phyloP scores from a whole-genome alignment of 2,329 filamentous ascomycete species.

The Claviceps monticola region DNA sequence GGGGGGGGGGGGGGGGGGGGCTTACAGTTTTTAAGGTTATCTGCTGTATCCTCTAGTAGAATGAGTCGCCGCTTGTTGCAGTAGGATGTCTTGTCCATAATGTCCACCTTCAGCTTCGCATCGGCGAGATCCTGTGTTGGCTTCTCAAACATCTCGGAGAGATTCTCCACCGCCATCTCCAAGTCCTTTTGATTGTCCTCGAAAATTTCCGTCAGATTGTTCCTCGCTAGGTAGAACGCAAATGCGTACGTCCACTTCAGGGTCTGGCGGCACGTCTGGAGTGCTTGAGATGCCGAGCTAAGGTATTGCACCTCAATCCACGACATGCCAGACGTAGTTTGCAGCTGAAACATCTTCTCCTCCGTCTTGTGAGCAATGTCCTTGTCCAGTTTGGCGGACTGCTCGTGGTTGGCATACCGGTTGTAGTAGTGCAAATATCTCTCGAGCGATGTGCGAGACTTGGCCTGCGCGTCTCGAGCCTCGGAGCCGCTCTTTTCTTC shows the following conservation, averaged over 20 bases:
- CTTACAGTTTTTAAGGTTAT: conserved; percentile 75
- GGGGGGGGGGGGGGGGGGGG: neutral
- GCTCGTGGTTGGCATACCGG: conserved; percentile 95
- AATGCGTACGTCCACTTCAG: conserved; percentile 99
- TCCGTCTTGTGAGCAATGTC: conserved; percentile 94
- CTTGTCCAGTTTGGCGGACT: conserved; percentile 90
- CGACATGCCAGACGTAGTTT: conserved; percentile 86
- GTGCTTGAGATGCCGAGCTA: conserved; percentile 78
- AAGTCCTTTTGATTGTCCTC: conserved; percentile 98
- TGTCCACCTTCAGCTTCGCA: conserved; percentile 89
- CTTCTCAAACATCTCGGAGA: conserved; percentile 99
- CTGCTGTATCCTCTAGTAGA: conserved; percentile 79
- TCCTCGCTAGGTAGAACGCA: conserved; percentile 89
- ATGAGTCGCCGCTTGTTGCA: conserved; percentile 89
- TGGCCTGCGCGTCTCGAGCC: conserved; percentile 82
- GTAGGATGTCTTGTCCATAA: conserved; percentile 96
- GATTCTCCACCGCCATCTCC: conserved; percentile 88
- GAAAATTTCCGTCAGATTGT: conserved; percentile 93
- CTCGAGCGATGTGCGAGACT: conserved; percentile 78
- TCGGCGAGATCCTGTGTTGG: conserved; percentile 73
- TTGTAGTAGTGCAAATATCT: conserved; percentile 99
- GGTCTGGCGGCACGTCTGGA: conserved; percentile 95
- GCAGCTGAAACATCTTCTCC: conserved; percentile 96
- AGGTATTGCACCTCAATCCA: conserved; percentile 99
- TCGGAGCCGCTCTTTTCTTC: conserved; percentile 92